Evolutionary conservation across 768 basidiomycete genomes (phyloP), one percentile per base, ranked within the genome.

Genomic region (Rhodotorula toruloides): DNA sequence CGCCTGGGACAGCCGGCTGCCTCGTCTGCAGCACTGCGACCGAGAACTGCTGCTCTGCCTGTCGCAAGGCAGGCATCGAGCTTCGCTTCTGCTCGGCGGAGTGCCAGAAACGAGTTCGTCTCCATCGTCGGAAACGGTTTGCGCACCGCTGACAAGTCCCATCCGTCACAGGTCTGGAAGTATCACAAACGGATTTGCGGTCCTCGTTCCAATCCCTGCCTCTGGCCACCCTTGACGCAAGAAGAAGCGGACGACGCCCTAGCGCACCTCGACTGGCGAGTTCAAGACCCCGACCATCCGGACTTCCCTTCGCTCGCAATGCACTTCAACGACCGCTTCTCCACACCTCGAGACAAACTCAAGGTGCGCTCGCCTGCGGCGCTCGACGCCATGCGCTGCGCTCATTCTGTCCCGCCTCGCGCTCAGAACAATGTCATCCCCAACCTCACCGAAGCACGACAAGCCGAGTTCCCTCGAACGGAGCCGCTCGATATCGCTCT

Each of bases 121-220:
- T 14, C 12, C 22, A 2, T 32, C 11, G 9, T 34, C 4, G 17
- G 46, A 47, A 47, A 11, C 46, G 46, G 25, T 47, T 22, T 27
- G 9, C 25, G 25, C 25, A 12, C 16, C 27, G 46, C n/a, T n/a
- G 46, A 4, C 46, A 19, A 47, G 46, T 22, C 46, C 46, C 16
- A 27, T 5, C 19, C n/a, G 21, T 36, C 36, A 16, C 49, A 59
- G 58, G 19, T 59, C 47, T 59, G 58, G 58, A 14, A 5, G 34
- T 3, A 29, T 31, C 58, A 59, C 58, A 50, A 49, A 37, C 17
- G 7, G 19, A n/a, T 50, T 16, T 59, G 58, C 37, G 58, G 58
- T 4, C 50, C 34, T 31, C 36, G 39, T n/a, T 32, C 58, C 17
- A 37, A 34, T 36, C 58, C 58, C 11, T 50, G 49, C 37, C 22